Percentiles rank a stretch among this genome's conserved stretches.
Conservation (phyloP, 805 yeast species). For the Spathaspora boniae region DNA sequence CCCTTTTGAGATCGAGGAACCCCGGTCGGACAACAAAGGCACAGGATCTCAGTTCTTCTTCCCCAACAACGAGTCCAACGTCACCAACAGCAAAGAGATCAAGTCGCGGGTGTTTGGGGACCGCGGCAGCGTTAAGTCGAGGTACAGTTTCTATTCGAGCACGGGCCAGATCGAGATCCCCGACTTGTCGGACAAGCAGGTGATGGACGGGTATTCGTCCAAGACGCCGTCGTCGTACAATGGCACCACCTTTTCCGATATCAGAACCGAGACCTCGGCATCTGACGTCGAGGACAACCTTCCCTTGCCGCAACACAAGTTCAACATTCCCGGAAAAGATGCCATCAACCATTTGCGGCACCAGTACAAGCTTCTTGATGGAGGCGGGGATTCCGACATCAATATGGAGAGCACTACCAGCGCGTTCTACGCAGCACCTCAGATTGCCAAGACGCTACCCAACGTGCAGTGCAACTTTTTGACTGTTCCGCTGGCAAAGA, state of each 20-base stretch:
- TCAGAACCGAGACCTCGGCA: constrained; percentile 17
- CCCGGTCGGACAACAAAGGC: constrained; percentile 30
- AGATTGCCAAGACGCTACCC: background rate
- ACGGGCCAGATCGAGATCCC: constrained; percentile 43
- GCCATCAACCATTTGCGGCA: constrained; percentile 25
- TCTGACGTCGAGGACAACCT: constrained; percentile 14
- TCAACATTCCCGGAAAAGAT: constrained; percentile 34
- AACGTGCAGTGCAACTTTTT: background rate
- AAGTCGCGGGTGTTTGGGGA: constrained; percentile 13
- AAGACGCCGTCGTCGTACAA: constrained; percentile 13
- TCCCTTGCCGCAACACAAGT: no score
- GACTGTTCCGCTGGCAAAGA: background rate
- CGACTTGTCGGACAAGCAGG: constrained; percentile 23
- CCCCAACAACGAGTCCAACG: constrained; percentile 31
- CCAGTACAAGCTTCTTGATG: constrained; percentile 21
- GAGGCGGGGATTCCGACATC: constrained; percentile 26
- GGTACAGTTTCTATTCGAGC: constrained; percentile 13
- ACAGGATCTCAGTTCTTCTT: constrained; percentile 34
- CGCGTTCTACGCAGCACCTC: background rate
- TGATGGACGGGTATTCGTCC: constrained; percentile 12
- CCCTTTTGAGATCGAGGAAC: background rate
- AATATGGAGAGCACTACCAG: constrained; percentile 11
- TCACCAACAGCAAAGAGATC: constrained; percentile 28
- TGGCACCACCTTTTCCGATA: constrained; percentile 27
- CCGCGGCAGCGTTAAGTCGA: constrained; percentile 13